Base-by-base conservation (phyloP, 352 stramenopile species). In the Globisporangium echinulatum region DNA sequence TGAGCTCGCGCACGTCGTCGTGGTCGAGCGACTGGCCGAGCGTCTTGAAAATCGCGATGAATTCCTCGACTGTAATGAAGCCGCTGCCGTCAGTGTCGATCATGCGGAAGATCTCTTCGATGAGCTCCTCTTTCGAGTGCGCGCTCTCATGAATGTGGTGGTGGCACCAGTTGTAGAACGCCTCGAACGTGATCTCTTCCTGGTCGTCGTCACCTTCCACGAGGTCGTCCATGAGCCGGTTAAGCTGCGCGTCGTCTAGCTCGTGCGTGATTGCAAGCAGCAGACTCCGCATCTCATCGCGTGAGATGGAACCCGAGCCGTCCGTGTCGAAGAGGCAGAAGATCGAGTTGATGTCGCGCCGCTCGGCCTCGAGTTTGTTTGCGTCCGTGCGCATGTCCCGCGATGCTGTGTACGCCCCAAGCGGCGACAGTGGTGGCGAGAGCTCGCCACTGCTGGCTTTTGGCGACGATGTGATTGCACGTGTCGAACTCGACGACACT, bases 261-360 rank as follows among this genome's bases (percentile, higher is more conserved):
- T 90, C 74, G 54, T 87, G 74, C 8, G 80, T 88, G 56, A 90
- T 82, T 6, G 79, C 77, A 13, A 75, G 63, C 11, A 90, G 56
- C 37, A 90, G 55, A 25, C 63, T 79, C 0, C 67, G 65, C 77
- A 90, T 86, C 59, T 90, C 80, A 8, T 85, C 62, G 40, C 76
- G 72, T 1, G 80, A 88, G 9, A 90, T 69, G 5, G 66, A 69
- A 0, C 80, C 80, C 19, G 80, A 90, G 25, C 71, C 72, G 64
- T 90, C 80, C 10, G 72, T 58, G 47, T 90, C 80, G 52, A 90
- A 88, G 0, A 90, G 61, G 38, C 68, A 83, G 54, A 90, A 90
- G 44, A 90, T 83, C n/a, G 70, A 69, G 66, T 82, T 73, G 54
- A 90, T 88, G 56, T 90, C 80, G 10, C 80, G 77, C 13, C 80